Evolutionary conservation across 73 alveolate species (phyloP).

Genomic region (Loxodes magnus): DNA sequence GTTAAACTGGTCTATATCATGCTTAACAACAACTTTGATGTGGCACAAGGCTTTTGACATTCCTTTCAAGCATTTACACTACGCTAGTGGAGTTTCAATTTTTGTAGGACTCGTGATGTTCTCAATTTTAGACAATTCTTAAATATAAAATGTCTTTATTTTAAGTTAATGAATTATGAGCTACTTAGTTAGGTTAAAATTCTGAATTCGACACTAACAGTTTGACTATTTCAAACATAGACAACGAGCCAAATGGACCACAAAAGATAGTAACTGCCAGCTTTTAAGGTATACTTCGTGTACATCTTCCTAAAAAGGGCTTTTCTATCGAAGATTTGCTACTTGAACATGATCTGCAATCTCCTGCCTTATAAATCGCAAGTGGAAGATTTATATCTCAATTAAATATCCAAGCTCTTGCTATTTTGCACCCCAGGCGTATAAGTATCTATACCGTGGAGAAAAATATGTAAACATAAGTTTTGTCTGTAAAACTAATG

Average conservation of each 20-base stretch:
- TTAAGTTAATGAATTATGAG: conserved; percentile 34
- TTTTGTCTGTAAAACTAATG: conserved; percentile 4
- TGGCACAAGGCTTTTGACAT: too few relatives aligned
- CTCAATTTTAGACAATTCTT: too few relatives aligned
- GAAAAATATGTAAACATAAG: conserved; percentile 8
- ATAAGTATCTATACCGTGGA: conserved; percentile 11
- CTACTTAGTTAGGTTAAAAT: conserved; percentile 18
- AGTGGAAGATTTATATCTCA: conserved; percentile 18
- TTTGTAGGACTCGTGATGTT: too few relatives aligned
- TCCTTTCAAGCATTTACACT: too few relatives aligned
- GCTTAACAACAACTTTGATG: too few relatives aligned
- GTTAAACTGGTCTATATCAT: too few relatives aligned
- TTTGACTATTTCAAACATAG: conserved; percentile 26
- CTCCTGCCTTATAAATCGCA: conserved; percentile 23
- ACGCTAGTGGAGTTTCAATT: too few relatives aligned
- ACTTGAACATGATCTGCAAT: conserved; percentile 16
- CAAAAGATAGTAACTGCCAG: conserved; percentile 26
- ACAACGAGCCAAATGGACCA: conserved; percentile 10
- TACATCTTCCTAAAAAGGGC: conserved; percentile 7
- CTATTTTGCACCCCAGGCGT: conserved; percentile 40
- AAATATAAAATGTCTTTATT: conserved; percentile 11
- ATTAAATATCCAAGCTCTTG: conserved; percentile 13
- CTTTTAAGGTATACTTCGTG: conserved; percentile 14
- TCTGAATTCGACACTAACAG: conserved; percentile 36
- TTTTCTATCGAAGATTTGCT: conserved; percentile 18